Evolutionary conservation across 2,329 filamentous ascomycete species (phyloP).

Genomic region (Venturia pyrina): DNA sequence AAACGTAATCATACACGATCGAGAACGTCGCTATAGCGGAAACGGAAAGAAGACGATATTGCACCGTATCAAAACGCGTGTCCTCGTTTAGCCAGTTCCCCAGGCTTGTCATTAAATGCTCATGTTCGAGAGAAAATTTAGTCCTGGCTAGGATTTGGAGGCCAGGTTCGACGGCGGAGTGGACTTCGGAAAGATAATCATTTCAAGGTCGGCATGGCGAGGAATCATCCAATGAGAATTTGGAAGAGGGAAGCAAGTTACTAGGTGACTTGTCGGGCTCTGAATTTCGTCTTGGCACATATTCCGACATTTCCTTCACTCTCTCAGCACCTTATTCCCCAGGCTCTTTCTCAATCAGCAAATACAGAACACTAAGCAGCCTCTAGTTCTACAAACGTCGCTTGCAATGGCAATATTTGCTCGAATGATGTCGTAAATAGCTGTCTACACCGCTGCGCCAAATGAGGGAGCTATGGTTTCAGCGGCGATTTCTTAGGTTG

Average conservation of each 20-base stretch:
- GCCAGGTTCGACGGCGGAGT: not conserved
- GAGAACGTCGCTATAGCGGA: not conserved
- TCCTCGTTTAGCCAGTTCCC: not conserved
- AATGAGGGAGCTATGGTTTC: not conserved
- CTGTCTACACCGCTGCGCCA: not conserved
- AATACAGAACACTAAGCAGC: too few species aligned
- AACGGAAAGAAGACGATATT: not conserved
- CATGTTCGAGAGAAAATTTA: not conserved
- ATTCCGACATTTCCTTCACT: not conserved
- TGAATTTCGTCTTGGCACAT: not conserved
- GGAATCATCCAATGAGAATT: not conserved
- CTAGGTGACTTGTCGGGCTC: not conserved
- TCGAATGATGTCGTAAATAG: not conserved
- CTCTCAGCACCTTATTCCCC: not conserved
- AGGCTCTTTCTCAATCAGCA: not conserved
- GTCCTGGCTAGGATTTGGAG: not conserved
- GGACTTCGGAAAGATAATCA: not conserved
- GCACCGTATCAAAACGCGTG: not conserved
- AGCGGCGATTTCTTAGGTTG: not conserved
- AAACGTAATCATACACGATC: not conserved
- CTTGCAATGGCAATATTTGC: not conserved
- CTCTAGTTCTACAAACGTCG: not conserved
- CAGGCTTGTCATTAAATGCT: not conserved
- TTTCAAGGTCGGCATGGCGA: not conserved
- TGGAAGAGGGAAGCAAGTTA: not conserved